A percentile compares a stretch with the other conserved stretches of the same genome.
Conservation (phyloP, 2,329 filamentous ascomycete genomes). For the Claviceps citrina region DNA sequence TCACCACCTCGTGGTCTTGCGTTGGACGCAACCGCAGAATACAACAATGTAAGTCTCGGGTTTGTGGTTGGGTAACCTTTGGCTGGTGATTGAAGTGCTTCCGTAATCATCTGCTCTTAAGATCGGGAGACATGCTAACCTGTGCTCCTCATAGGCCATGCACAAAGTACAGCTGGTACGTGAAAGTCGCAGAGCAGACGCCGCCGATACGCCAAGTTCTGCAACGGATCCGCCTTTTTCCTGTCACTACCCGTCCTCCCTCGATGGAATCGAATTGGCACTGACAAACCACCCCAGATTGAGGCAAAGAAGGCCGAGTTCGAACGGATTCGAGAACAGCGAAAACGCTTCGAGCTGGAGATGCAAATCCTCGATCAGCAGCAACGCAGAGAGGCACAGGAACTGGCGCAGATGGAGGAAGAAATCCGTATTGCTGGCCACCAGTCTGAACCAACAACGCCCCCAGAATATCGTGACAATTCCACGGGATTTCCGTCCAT, state of each 20-base stretch:
- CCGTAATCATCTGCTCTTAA: not conserved
- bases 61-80: not conserved
- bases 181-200: constrained; percentile 7
- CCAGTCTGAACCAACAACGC: constrained; percentile 89
- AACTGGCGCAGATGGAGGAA: constrained; percentile 72
- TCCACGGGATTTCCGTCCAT: constrained; percentile 56
- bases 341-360: constrained; percentile 77
- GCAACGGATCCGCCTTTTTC: not conserved
- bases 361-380: constrained; percentile 81
- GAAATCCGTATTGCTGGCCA: constrained; percentile 52
- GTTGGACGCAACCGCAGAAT: constrained; percentile 27
- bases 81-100: not conserved
- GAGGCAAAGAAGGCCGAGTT: constrained; percentile 90
- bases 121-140: not conserved
- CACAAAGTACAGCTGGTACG: constrained; percentile 68
- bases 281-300: constrained; percentile 39
- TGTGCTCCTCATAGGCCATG: constrained; percentile 32
- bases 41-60: constrained; percentile 23
- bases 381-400: constrained; percentile 66
- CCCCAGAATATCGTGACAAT: constrained; percentile 75
- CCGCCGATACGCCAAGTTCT: not conserved
- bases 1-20: constrained; percentile 33
- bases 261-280: not conserved
- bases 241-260: not conserved
- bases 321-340: constrained; percentile 78